These are phyloP conservation scores for Warburgia ugandensis DNA, from an alignment of 164 flowering plant species.

Conservation along the genomic window DNA sequence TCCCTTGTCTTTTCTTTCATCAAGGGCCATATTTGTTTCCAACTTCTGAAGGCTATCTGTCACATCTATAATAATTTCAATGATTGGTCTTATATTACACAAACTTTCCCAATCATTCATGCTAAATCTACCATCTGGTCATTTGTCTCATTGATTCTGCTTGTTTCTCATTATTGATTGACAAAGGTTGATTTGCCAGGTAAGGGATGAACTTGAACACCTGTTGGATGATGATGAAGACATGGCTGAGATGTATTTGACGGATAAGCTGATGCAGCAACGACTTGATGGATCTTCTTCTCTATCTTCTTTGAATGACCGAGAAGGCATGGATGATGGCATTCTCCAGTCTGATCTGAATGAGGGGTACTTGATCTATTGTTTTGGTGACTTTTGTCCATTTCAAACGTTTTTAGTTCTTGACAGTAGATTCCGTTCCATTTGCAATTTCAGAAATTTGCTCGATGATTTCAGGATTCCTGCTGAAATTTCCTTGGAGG, in stretches of 20 bases:
- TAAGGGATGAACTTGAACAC: slow-evolving; percentile 70
- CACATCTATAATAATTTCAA: too few species aligned
- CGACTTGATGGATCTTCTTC: slow-evolving; percentile 45
- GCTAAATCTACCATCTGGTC: not conserved
- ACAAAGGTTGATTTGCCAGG: slow-evolving; percentile 21
- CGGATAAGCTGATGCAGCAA: slow-evolving; percentile 60
- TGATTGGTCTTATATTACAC: too few species aligned
- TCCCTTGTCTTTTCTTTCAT: too few species aligned
- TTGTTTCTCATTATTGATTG: not conserved
- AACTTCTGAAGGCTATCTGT: too few species aligned
- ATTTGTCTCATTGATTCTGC: not conserved
- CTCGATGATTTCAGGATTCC: slow-evolving; percentile 24
- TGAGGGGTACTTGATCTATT: slow-evolving; percentile 31
- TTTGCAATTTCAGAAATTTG: not conserved
- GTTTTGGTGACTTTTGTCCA: not conserved
- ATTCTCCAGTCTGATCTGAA: slow-evolving; percentile 33
- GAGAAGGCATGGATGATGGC: slow-evolving; percentile 43
- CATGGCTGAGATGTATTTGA: slow-evolving; percentile 86
- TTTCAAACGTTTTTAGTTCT: not conserved
- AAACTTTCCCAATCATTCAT: too few species aligned
- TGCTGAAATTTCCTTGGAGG: slow-evolving; percentile 43
- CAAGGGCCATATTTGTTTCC: too few species aligned
- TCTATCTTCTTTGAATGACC: slow-evolving; percentile 42
- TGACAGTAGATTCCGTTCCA: not conserved
- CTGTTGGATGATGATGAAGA: slow-evolving; percentile 64